Evolutionary conservation across 2,329 filamentous ascomycete genomes (phyloP).

Genomic region (Fusarium sp.): DNA sequence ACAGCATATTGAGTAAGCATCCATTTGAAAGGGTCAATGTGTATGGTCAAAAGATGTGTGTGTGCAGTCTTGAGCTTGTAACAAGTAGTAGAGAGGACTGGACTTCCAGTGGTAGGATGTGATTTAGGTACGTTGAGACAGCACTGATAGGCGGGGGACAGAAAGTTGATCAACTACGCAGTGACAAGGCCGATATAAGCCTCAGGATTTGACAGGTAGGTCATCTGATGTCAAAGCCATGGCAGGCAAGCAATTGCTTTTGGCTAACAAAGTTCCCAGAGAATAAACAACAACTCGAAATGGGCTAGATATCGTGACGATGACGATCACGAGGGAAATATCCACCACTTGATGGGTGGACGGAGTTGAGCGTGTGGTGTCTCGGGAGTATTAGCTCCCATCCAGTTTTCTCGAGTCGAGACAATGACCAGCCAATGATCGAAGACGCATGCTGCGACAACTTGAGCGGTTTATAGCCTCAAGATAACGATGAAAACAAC

Average conservation of each 20-base stretch:
- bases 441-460: neutral
- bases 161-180: constrained; percentile 1
- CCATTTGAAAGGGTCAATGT: constrained; percentile 53
- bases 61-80: neutral
- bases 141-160: constrained; percentile 27
- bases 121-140: constrained; percentile 14
- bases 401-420: neutral
- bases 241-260: constrained; percentile 14
- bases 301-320: constrained; percentile 31
- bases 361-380: constrained; percentile 30
- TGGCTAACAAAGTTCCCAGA: constrained; percentile 15
- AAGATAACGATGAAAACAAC: constrained; percentile 18
- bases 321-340: constrained; percentile 38
- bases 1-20: constrained; percentile 64
- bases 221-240: constrained; percentile 36
- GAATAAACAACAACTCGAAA: constrained; percentile 38
- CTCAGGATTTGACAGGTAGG: constrained; percentile 34
- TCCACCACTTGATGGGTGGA: constrained; percentile 33
- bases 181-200: constrained; percentile 40
- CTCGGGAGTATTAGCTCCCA: constrained; percentile 16
- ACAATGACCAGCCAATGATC: constrained; percentile 12
- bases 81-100: constrained; percentile 15
- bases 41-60: constrained; percentile 10
- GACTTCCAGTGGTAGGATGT: constrained; percentile 36
- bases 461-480: constrained; percentile 17